A percentile compares a stretch with the other conserved stretches of the same genome.
These are phyloP conservation scores for Epichloe baconii DNA, from an alignment of 2,329 filamentous ascomycete genomes.

Conservation along the genomic window DNA sequence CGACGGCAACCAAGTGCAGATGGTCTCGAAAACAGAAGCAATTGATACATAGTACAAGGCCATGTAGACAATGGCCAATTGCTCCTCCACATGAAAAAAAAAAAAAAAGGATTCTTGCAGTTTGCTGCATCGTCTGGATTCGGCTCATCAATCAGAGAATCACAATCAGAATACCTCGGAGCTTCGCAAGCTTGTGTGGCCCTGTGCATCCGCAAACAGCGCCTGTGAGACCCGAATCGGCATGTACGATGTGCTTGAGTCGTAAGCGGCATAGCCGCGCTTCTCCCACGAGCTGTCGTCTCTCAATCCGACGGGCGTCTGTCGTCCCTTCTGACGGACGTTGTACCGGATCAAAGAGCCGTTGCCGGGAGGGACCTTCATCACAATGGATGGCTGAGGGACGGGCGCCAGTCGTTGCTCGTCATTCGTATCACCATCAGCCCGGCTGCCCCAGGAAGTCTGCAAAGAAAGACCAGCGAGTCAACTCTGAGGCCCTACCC, in stretches of 20 bases:
- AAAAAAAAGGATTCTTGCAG: not conserved
- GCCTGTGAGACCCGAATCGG: slow-evolving; percentile 12
- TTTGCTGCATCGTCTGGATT: not conserved
- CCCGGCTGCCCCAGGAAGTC: slow-evolving; percentile 93
- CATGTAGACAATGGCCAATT: not conserved
- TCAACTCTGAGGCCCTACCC: not conserved
- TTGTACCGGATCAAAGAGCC: slow-evolving; percentile 33
- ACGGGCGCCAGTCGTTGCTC: slow-evolving; percentile 49
- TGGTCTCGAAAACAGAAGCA: not conserved
- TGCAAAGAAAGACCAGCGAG: slow-evolving; percentile 22
- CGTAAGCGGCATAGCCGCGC: slow-evolving; percentile 19
- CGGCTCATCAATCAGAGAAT: not conserved
- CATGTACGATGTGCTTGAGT: slow-evolving; percentile 24
- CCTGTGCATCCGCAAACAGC: slow-evolving; percentile 1
- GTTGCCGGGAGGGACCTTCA: slow-evolving; percentile 31
- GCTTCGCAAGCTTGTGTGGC: not conserved
- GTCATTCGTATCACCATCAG: slow-evolving; percentile 79
- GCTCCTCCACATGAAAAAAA: not conserved
- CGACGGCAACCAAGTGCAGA: slow-evolving; percentile 1
- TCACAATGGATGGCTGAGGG: slow-evolving; percentile 26
- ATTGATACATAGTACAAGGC: not conserved
- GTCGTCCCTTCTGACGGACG: slow-evolving; percentile 27
- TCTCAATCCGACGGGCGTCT: slow-evolving; percentile 12
- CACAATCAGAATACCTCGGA: not conserved
- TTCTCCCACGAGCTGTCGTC: slow-evolving; percentile 18